Evolutionary conservation across 805 yeast species (phyloP).

Genomic region (Suhomyces sp.): DNA sequence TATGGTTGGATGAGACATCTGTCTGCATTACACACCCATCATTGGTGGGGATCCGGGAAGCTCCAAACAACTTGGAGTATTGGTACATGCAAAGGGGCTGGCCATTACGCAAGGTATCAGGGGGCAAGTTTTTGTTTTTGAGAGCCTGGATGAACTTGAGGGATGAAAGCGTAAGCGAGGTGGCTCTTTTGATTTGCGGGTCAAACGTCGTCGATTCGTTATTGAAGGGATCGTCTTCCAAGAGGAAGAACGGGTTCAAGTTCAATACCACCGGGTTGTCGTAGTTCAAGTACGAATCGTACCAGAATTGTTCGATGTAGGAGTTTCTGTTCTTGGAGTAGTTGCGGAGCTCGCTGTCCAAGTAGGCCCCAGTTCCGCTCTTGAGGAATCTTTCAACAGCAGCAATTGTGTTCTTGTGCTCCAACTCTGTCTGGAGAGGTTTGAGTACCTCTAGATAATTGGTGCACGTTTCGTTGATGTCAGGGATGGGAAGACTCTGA

Average conservation of each 20-base stretch:
- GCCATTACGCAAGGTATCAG: conserved; percentile 64
- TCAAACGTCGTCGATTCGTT: conserved; percentile 39
- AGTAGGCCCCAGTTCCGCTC: conserved; percentile 48
- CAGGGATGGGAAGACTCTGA: conserved; percentile 77
- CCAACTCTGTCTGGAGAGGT: conserved; percentile 79
- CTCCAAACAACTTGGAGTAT: conserved; percentile 81
- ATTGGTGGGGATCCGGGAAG: conserved; percentile 78
- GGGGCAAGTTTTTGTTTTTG: conserved; percentile 69
- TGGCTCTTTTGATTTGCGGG: conserved; percentile 76
- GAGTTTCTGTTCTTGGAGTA: conserved; percentile 67
- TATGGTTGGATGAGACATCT: conserved; percentile 72
- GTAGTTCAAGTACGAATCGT: conserved; percentile 80
- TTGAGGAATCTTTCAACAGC: conserved; percentile 60
- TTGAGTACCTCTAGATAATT: conserved; percentile 64
- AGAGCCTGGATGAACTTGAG: conserved; percentile 78
- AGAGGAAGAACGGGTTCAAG: conserved; percentile 83
- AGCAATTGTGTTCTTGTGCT: conserved; percentile 57
- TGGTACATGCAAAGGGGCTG: conserved; percentile 86
- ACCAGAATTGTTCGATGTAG: conserved; percentile 94
- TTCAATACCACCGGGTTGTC: conserved; percentile 91
- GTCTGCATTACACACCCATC: conserved; percentile 85
- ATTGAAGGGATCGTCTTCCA: conserved; percentile 89
- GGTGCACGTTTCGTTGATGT: conserved; percentile 62
- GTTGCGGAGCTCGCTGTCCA: conserved; percentile 63
- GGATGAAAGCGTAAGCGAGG: conserved; percentile 72